Conservation (phyloP, 2,329 filamentous ascomycete species). For the Hypoxylon sp. region DNA sequence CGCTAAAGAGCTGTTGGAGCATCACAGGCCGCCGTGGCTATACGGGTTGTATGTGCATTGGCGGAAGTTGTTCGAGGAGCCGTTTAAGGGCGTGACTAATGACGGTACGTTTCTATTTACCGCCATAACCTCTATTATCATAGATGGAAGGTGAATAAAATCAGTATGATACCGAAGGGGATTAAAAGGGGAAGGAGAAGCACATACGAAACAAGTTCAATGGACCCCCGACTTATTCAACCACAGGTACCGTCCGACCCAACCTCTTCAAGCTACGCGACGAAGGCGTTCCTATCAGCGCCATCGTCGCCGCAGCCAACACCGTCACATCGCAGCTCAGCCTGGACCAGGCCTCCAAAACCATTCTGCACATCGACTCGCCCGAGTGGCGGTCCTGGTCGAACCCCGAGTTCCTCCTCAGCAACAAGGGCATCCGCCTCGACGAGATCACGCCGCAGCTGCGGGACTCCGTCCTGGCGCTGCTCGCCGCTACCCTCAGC, state of each 20-base stretch:
- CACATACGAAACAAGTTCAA: not conserved
- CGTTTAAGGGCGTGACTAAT: slow-evolving; percentile 78
- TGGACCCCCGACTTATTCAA: slow-evolving; percentile 6
- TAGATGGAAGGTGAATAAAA: not conserved
- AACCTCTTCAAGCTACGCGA: slow-evolving; percentile 73
- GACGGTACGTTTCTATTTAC: slow-evolving; percentile 66
- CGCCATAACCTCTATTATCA: slow-evolving; percentile 5
- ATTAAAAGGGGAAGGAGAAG: slow-evolving; percentile 2
- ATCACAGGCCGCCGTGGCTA: slow-evolving; percentile 76
- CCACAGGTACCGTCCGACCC: slow-evolving; percentile 64
- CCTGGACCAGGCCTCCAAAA: slow-evolving; percentile 63
- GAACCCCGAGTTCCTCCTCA: slow-evolving; percentile 81
- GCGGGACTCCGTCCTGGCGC: slow-evolving; percentile 65
- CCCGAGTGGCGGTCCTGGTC: slow-evolving; percentile 79
- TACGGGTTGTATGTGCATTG: slow-evolving; percentile 73
- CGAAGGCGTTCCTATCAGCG: slow-evolving; percentile 72
- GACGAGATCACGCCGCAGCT: slow-evolving; percentile 68
- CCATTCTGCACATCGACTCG: slow-evolving; percentile 76
- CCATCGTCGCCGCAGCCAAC: slow-evolving; percentile 68
- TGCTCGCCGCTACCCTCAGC: slow-evolving; percentile 73
- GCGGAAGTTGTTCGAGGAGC: slow-evolving; percentile 72
- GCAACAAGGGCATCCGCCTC: slow-evolving; percentile 77
- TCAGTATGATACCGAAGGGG: not conserved
- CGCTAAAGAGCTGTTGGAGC: slow-evolving; percentile 71
- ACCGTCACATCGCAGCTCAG: slow-evolving; percentile 63